Percentiles rank a stretch among this genome's conserved stretches.
Conservation (phyloP, 1,284 basidiomycete genomes). For the Peniophora sp. region DNA sequence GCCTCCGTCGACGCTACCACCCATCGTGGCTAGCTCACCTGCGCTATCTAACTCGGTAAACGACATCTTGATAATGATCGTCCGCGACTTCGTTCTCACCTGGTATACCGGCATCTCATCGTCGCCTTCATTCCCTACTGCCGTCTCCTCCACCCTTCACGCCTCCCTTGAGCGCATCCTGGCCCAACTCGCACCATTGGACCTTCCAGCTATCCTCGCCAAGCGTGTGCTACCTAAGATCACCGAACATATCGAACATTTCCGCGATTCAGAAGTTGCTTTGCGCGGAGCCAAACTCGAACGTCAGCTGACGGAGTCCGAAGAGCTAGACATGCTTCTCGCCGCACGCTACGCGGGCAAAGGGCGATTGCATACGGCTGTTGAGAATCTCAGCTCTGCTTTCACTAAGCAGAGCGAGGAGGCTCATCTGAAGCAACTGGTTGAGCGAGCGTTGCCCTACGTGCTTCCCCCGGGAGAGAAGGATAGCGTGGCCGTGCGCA, state of each 20-base stretch:
- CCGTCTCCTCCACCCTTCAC: constrained; percentile 74
- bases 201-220: constrained; percentile 74
- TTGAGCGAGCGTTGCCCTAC: constrained; percentile 63
- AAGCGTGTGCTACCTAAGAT: constrained; percentile 81
- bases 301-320: constrained; percentile 73
- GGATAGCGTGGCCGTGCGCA: constrained; percentile 61
- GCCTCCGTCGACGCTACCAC: constrained; percentile 52
- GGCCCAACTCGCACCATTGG: constrained; percentile 49
- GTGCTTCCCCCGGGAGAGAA: constrained; percentile 74
- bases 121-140: constrained; percentile 81
- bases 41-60: constrained; percentile 64
- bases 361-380: constrained; percentile 68
- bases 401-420: constrained; percentile 89
- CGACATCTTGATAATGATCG: constrained; percentile 70
- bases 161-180: constrained; percentile 54
- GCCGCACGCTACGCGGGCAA: constrained; percentile 70
- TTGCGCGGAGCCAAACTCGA: constrained; percentile 71
- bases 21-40: constrained; percentile 53
- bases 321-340: constrained; percentile 79
- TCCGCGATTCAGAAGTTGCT: constrained; percentile 84
- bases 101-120: constrained; percentile 85
- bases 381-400: constrained; percentile 78
- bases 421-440: constrained; percentile 66
- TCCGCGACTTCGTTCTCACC: constrained; percentile 74
- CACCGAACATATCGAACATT: constrained; percentile 84